Conservation (phyloP, 2,329 filamentous ascomycete species). For the Pseudohalonectria lignicola region DNA sequence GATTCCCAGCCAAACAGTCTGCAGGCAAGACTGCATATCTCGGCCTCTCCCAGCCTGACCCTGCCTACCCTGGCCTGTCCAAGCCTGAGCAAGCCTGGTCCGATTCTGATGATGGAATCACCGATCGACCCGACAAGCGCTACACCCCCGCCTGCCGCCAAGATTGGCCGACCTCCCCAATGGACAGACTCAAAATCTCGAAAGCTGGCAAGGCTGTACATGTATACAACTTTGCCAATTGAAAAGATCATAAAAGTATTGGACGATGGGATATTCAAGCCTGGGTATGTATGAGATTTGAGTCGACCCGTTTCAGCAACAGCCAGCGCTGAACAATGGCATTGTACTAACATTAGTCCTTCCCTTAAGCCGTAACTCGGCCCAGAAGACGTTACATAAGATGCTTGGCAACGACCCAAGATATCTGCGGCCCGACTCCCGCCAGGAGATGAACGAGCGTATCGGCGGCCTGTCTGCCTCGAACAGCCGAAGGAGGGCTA, state of each 20-base stretch:
- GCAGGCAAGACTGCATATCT: too few species aligned
- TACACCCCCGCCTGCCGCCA: conserved; percentile 10
- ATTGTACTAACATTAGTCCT: conserved; percentile 4
- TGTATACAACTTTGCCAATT: conserved; percentile 42
- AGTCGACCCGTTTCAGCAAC: neutral
- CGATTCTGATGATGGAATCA: neutral
- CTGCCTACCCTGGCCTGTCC: too few species aligned
- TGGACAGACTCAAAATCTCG: conserved; percentile 43
- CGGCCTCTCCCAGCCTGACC: too few species aligned
- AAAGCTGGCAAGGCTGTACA: conserved; percentile 43
- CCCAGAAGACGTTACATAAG: conserved; percentile 44
- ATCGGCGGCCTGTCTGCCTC: conserved; percentile 32
- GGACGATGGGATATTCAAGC: conserved; percentile 30
- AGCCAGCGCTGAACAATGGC: conserved; percentile 4
- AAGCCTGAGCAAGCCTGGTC: too few species aligned
- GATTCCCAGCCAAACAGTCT: too few species aligned
- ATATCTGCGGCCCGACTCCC: conserved; percentile 41
- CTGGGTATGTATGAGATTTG: conserved; percentile 25
- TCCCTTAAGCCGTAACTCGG: conserved; percentile 38
- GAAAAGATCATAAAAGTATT: conserved; percentile 38
- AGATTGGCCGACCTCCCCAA: conserved; percentile 40
- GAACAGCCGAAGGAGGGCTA: conserved; percentile 18
- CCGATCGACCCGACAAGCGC: neutral
- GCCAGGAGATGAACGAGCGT: conserved; percentile 39
- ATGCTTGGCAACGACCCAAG: conserved; percentile 48